Base-by-base conservation (phyloP, 164 flowering plant species). In the Umbellularia californica region DNA sequence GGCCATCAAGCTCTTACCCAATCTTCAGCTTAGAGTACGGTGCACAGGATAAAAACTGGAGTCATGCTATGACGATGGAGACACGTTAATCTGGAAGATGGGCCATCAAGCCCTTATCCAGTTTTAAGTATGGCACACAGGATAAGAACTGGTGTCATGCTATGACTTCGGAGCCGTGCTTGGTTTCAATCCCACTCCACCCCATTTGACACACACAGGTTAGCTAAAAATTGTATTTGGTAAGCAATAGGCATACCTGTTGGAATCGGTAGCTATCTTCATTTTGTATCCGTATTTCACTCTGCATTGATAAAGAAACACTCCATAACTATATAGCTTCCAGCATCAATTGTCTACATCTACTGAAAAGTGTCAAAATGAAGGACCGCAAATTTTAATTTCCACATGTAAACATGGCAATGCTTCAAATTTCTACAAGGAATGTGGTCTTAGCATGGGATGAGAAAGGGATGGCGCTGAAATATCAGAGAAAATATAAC, bases 231-330 rank as follows among this genome's bases (percentile, higher is more conserved):
- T 41, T 69, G 24, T 41, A 74, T 15, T 20, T 5, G 0, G 69
- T 33, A 69, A 68, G 20, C 41, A 35, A 72, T 33, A 69, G 65
- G 20, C 41, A 35, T 86, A 92, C 99, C 97, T 95, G 99, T 77
- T 93, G 97, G 76, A 88, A 90, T 15, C 97, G 95, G 73, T 95
- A 95, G 72, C 76, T 75, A 70, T 92, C 97, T 50, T 81, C 88
- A 70, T 95, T 93, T 77, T 93, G 99, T 62, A 88, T 88, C 22
- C 41, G 80, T 82, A 93, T 93, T 82, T 95, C 99, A 84, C 73
- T 86, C 99, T 95, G 97, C 83, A 85, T 51, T 33, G 69, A 67
- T 24, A 35, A 74, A 70, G 41, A 50, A 78, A 71, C 24, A 27
- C 15, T n/a, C 50, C 30, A 72, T 76, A 50, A 78, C 75, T 68